Conservation (phyloP, 2,329 filamentous ascomycete genomes). For the Clarireedia paspali region DNA sequence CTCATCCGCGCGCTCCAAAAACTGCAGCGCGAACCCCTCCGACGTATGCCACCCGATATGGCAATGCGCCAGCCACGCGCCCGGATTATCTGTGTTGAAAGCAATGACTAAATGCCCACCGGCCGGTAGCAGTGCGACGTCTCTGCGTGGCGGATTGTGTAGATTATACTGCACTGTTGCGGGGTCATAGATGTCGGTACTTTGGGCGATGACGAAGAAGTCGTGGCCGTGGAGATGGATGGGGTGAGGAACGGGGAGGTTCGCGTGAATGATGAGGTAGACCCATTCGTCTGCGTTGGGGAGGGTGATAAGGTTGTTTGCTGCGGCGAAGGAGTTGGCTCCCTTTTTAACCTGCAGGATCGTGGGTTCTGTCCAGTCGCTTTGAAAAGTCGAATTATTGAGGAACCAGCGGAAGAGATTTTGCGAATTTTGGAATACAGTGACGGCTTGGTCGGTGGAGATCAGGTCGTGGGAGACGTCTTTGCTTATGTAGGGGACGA, state of each 20-base stretch:
- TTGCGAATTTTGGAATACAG: constrained; percentile 18
- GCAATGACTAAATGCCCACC: constrained; percentile 16
- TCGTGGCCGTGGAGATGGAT: constrained; percentile 44
- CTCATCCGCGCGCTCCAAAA: constrained; percentile 33
- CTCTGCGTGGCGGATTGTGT: constrained; percentile 42
- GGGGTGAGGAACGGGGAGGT: constrained; percentile 20
- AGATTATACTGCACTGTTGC: constrained; percentile 22
- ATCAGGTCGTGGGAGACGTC: constrained; percentile 10
- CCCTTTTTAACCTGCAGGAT: constrained; percentile 29
- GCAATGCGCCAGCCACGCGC: constrained; percentile 20
- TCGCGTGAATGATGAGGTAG: constrained; percentile 26
- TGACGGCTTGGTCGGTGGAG: constrained; percentile 16
- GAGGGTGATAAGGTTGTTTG: constrained; percentile 21
- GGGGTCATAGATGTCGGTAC: constrained; percentile 29
- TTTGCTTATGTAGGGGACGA: constrained; percentile 22
- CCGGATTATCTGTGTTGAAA: constrained; percentile 19
- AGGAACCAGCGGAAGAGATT: constrained; percentile 40
- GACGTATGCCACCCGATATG: constrained; percentile 41
- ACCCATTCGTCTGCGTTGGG: constrained; percentile 24
- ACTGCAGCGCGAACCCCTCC: constrained; percentile 41
- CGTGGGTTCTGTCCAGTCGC: constrained; percentile 42
- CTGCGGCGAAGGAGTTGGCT: constrained; percentile 17
- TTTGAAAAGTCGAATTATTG: constrained; percentile 38
- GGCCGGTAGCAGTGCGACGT: constrained; percentile 37
- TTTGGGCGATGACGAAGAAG: constrained; percentile 39